Percentiles rank a stretch among this genome's conserved stretches.
Evolutionary conservation across 345 rosid genomes (phyloP).

Genomic region (Populus nigra): DNA sequence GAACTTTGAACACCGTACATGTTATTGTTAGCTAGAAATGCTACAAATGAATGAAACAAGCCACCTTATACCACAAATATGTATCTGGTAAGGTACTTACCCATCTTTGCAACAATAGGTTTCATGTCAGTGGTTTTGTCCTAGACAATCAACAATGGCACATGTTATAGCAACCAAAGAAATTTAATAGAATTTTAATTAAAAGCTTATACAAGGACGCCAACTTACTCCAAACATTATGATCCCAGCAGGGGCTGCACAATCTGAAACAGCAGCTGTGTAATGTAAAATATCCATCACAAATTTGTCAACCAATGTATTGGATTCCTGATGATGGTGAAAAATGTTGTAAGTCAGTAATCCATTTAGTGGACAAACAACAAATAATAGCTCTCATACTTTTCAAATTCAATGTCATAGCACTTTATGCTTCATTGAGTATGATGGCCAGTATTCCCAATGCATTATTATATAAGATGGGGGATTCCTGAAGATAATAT

Average conservation of each 20-base stretch:
- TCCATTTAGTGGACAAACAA: background rate
- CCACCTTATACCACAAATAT: background rate
- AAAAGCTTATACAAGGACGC: background rate
- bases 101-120: conserved; percentile 37
- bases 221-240: conserved; percentile 46
- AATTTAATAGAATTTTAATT: background rate
- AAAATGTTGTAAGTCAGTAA: background rate
- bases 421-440: background rate
- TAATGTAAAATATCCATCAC: conserved; percentile 29
- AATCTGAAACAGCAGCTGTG: conserved; percentile 27
- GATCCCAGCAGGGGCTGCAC: conserved; percentile 30
- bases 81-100: conserved; percentile 16
- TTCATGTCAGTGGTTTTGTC: conserved; percentile 25
- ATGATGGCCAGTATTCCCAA: background rate
- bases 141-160: conserved; percentile 22
- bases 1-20: conserved; percentile 1
- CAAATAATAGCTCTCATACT: background rate
- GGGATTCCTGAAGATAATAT: background rate
- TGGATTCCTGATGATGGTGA: conserved; percentile 16
- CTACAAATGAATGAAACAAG: background rate
- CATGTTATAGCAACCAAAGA: conserved; percentile 7
- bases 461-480: background rate
- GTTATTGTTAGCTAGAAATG: background rate
- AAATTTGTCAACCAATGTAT: conserved; percentile 28
- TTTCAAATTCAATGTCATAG: background rate